These are phyloP conservation scores for Hydnum rufescens DNA, from an alignment of 768 basidiomycete genomes.

Conservation along the genomic window DNA sequence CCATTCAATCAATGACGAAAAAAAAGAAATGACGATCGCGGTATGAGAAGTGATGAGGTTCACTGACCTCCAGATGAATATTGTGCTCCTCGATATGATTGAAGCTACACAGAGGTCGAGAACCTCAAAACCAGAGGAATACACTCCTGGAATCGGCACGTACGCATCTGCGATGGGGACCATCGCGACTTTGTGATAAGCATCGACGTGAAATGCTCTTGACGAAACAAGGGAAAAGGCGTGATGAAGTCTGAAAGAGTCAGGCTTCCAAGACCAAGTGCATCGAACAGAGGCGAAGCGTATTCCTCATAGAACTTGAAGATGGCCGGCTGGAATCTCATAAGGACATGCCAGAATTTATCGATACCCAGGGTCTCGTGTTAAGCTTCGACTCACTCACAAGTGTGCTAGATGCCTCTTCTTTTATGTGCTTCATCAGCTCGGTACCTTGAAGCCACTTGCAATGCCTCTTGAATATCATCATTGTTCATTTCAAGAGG, in stretches of 20 bases:
- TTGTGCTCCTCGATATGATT: constrained; percentile 52
- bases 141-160: constrained; percentile 17
- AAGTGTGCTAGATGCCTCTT: background rate
- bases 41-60: background rate
- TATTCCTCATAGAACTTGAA: constrained; percentile 1
- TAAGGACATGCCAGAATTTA: background rate
- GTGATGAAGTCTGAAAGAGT: constrained; percentile 23
- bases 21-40: background rate
- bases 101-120: constrained; percentile 27
- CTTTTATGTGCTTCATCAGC: constrained; percentile 5
- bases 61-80: constrained; percentile 49
- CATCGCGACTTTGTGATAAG: constrained; percentile 62
- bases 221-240: constrained; percentile 56
- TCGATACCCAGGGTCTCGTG: background rate
- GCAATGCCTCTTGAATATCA: constrained; percentile 12
- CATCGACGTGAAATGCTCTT: constrained; percentile 66
- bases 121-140: constrained; percentile 13
- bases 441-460: constrained; percentile 17
- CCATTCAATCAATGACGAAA: background rate
- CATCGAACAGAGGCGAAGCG: background rate
- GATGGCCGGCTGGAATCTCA: background rate
- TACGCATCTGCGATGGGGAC: constrained; percentile 73
- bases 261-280: background rate
- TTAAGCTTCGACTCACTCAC: constrained; percentile 4
- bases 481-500: constrained; percentile 10